phyloP scores from a whole-genome alignment of 1,284 basidiomycete genomes.

The Pisolithus thermaeus region DNA sequence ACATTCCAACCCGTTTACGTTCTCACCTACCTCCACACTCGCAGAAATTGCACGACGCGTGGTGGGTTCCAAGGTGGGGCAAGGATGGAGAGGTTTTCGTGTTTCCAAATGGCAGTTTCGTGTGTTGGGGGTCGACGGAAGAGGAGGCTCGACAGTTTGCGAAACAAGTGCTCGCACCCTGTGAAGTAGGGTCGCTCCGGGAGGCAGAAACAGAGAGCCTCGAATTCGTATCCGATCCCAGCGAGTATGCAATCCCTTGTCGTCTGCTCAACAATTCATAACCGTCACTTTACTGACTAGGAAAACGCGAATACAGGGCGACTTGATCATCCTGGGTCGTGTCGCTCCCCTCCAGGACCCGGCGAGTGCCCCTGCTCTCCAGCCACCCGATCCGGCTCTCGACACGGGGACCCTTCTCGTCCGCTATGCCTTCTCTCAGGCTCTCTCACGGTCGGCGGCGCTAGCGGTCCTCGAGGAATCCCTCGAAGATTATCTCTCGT shows the following conservation, averaged over 20 bases:
- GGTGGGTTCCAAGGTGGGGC: constrained; percentile 76
- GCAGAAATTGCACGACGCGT: constrained; percentile 62
- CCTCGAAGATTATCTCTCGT: constrained; percentile 75
- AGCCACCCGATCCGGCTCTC: constrained; percentile 40
- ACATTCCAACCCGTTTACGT: constrained; percentile 54
- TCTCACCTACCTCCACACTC: constrained; percentile 45
- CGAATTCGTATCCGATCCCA: constrained; percentile 85
- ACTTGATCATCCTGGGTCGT: constrained; percentile 83
- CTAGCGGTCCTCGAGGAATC: constrained; percentile 79
- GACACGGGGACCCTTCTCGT: constrained; percentile 68
- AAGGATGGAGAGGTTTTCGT: constrained; percentile 82
- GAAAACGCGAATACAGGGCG: constrained; percentile 79
- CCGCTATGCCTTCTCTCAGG: constrained; percentile 86
- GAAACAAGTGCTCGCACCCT: constrained; percentile 51
- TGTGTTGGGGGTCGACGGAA: constrained; percentile 85
- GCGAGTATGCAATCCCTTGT: constrained; percentile 50
- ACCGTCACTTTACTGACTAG: constrained; percentile 33
- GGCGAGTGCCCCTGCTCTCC: constrained; percentile 36
- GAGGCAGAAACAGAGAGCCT: constrained; percentile 84
- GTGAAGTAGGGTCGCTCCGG: constrained; percentile 56
- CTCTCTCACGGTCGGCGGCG: constrained; percentile 80
- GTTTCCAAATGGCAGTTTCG: constrained; percentile 80
- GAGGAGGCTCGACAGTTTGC: constrained; percentile 69
- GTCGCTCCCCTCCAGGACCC: constrained; percentile 47
- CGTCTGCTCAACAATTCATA: constrained; percentile 7